Evolutionary conservation across 2,329 filamentous ascomycete genomes (phyloP).

Genomic region (Botrytis elliptica): DNA sequence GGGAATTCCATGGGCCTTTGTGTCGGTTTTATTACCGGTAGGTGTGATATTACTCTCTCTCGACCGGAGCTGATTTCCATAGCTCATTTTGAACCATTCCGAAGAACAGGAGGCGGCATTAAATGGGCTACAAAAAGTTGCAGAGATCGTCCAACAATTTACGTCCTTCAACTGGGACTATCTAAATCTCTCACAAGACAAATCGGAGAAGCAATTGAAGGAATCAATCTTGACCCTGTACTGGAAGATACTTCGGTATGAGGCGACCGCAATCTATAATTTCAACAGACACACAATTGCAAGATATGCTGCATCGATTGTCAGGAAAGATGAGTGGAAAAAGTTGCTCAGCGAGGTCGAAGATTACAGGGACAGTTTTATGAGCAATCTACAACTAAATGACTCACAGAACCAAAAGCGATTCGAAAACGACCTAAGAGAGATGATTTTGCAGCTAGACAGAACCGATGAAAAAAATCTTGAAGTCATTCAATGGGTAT

Average conservation of each 20-base stretch:
- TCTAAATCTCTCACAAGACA: background rate
- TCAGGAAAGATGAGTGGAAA: slow-evolving; percentile 2
- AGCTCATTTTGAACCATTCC: background rate
- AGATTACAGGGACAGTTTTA: background rate
- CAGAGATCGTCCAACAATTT: background rate
- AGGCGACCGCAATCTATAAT: background rate
- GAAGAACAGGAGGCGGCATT: slow-evolving; percentile 7
- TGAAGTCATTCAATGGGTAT: background rate
- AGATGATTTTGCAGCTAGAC: background rate
- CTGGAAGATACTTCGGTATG: slow-evolving; percentile 10
- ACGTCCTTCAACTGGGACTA: background rate
- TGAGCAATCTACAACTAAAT: background rate
- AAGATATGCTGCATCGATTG: background rate
- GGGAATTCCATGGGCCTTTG: background rate
- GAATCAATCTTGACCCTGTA: background rate
- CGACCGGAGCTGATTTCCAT: background rate
- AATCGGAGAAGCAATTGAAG: background rate
- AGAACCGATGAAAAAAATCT: background rate
- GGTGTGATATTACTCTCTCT: background rate
- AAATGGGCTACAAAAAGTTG: background rate
- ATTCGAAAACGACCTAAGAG: background rate
- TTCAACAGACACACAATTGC: background rate
- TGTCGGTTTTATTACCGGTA: background rate
- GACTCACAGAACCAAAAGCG: background rate
- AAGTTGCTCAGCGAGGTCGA: background rate